Conservation (phyloP, 805 yeast species). For the Danielozyma ontarioensis region DNA sequence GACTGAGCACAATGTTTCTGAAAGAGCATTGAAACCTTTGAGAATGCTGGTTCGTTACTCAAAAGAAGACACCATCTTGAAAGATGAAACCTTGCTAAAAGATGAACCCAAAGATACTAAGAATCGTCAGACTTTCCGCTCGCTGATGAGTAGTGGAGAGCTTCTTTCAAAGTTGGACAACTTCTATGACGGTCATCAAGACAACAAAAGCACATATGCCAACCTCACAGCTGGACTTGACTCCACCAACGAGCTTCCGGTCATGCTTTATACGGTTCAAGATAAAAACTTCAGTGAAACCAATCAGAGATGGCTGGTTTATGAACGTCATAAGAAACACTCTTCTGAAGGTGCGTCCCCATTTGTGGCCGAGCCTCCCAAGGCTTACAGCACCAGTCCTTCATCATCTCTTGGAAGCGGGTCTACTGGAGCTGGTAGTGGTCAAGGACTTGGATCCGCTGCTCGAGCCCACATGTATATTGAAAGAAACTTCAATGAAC, state of each 20-base stretch:
- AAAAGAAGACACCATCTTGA: too few relatives aligned
- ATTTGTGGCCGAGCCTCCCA: neutral
- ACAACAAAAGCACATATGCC: slow-evolving; percentile 3
- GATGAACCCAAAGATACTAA: neutral
- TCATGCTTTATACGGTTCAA: slow-evolving; percentile 26
- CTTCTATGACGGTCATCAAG: slow-evolving; percentile 7
- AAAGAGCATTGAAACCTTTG: neutral
- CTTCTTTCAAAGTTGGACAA: slow-evolving; percentile 19
- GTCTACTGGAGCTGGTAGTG: neutral
- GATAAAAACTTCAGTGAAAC: slow-evolving; percentile 20
- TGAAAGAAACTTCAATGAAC: slow-evolving; percentile 7
- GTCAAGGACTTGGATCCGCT: too few relatives aligned
- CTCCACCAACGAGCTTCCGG: slow-evolving; percentile 20
- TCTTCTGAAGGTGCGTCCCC: neutral
- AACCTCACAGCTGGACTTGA: slow-evolving; percentile 26
- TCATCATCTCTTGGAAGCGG: neutral
- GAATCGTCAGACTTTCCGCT: slow-evolving; percentile 8
- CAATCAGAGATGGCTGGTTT: slow-evolving; percentile 20
- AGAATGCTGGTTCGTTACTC: neutral
- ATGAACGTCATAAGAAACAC: slow-evolving; percentile 9
- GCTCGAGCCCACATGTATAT: slow-evolving; percentile 3
- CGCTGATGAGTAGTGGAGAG: slow-evolving; percentile 26
- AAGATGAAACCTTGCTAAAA: neutral
- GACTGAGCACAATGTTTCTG: neutral
- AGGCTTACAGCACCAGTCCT: neutral